Conservation (phyloP, 2,329 filamentous ascomycete genomes). For the Colletotrichum sp. region DNA sequence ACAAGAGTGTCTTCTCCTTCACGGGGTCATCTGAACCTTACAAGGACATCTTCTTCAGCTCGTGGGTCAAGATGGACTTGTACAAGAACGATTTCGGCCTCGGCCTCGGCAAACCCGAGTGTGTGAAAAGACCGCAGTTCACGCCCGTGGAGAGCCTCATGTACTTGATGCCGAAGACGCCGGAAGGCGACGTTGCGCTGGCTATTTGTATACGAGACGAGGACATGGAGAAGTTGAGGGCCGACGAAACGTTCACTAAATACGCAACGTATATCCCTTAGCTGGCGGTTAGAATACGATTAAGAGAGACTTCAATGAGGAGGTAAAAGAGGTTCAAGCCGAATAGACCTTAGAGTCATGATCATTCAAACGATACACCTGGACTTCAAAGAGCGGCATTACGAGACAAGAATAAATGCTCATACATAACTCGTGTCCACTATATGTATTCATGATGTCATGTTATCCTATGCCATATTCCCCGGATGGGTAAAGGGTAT, state of each 20-base stretch:
- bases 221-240: slow-evolving; percentile 49
- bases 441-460: neutral
- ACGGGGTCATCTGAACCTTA: slow-evolving; percentile 39
- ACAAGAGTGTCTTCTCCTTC: slow-evolving; percentile 40
- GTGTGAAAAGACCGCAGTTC: slow-evolving; percentile 54
- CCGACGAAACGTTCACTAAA: slow-evolving; percentile 45
- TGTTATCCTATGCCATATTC: neutral
- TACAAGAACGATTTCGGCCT: slow-evolving; percentile 53
- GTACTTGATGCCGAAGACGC: slow-evolving; percentile 53
- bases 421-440: neutral
- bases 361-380: neutral
- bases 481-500: neutral
- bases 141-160: slow-evolving; percentile 49
- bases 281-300: accelerated
- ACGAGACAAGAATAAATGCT: neutral
- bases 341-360: neutral
- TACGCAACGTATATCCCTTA: slow-evolving; percentile 37
- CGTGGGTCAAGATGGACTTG: slow-evolving; percentile 54
- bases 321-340: neutral
- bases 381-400: neutral
- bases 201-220: slow-evolving; percentile 51
- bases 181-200: slow-evolving; percentile 47
- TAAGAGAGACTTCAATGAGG: neutral
- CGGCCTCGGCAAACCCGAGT: slow-evolving; percentile 49
- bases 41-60: slow-evolving; percentile 56